Conservation (phyloP, 192 early-diverging fungal genomes). For the Backusella macrospora region DNA sequence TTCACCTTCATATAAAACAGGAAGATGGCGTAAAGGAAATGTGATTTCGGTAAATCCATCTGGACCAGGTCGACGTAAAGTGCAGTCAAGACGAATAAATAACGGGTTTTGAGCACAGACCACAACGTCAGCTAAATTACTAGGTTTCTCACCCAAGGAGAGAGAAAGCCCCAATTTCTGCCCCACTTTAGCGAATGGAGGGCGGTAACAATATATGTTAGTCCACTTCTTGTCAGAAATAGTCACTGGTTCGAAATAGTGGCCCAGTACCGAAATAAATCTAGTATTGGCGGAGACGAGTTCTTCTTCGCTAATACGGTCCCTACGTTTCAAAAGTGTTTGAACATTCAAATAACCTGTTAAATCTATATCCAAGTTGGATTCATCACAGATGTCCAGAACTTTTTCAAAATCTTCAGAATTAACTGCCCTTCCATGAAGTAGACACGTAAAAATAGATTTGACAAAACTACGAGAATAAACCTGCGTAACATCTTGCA, state of each 20-base stretch:
- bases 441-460: conserved; percentile 53
- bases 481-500: conserved; percentile 44
- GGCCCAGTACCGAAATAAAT: conserved; percentile 60
- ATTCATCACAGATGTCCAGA: conserved; percentile 49
- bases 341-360: conserved; percentile 60
- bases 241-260: conserved; percentile 64
- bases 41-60: conserved; percentile 46
- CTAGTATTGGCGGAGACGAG: conserved; percentile 43
- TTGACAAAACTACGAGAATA: conserved; percentile 58
- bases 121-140: conserved; percentile 47
- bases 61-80: conserved; percentile 54
- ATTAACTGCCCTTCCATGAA: conserved; percentile 52
- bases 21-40: conserved; percentile 62
- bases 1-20: conserved; percentile 61
- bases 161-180: conserved; percentile 35
- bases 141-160: conserved; percentile 40
- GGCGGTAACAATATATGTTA: conserved; percentile 70
- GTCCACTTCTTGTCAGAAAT: conserved; percentile 35
- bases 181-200: conserved; percentile 42
- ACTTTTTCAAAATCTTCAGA: conserved; percentile 51
- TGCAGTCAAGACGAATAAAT: conserved; percentile 69
- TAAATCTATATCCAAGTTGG: conserved; percentile 57
- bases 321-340: conserved; percentile 41
- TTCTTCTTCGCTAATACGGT: conserved; percentile 43
- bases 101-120: conserved; percentile 71